phyloP scores from a whole-genome alignment of 176 grass and related monocot species.

The Zizania latifolia region DNA sequence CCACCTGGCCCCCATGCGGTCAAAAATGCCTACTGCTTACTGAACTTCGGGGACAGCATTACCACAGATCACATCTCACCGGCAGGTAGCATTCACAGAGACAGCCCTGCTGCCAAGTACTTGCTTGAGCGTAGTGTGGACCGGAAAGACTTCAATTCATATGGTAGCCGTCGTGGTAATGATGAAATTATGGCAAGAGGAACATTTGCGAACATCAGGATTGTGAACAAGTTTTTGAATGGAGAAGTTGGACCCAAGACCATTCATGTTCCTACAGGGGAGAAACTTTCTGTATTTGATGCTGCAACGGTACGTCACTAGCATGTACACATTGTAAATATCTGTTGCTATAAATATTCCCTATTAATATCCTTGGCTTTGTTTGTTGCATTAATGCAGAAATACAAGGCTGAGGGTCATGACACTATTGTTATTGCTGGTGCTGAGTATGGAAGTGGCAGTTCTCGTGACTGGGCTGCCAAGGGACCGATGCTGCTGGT shows the following conservation, averaged over 20 bases:
- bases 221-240: constrained; percentile 82
- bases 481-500: constrained; percentile 94
- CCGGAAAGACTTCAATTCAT: constrained; percentile 79
- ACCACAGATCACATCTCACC: constrained; percentile 94
- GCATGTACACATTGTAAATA: neutral
- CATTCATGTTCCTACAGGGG: constrained; percentile 73
- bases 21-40: constrained; percentile 78
- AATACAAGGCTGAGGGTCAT: constrained; percentile 76
- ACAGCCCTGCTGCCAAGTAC: constrained; percentile 80
- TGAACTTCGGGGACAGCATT: constrained; percentile 91
- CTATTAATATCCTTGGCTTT: neutral
- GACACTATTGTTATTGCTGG: constrained; percentile 85
- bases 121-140: constrained; percentile 75
- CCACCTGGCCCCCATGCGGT: constrained; percentile 62
- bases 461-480: constrained; percentile 97
- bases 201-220: constrained; percentile 94
- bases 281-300: constrained; percentile 86
- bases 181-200: constrained; percentile 93
- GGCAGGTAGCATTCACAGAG: constrained; percentile 89
- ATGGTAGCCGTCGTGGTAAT: constrained; percentile 84
- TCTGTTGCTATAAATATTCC: neutral
- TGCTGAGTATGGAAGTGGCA: constrained; percentile 93
- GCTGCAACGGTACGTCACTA: constrained; percentile 60
- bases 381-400: constrained; percentile 38
- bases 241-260: constrained; percentile 87